Evolutionary conservation across 2,329 filamentous ascomycete genomes (phyloP), one percentile per base, ranked within the genome.

Genomic region (Pyrenochaeta sp.): DNA sequence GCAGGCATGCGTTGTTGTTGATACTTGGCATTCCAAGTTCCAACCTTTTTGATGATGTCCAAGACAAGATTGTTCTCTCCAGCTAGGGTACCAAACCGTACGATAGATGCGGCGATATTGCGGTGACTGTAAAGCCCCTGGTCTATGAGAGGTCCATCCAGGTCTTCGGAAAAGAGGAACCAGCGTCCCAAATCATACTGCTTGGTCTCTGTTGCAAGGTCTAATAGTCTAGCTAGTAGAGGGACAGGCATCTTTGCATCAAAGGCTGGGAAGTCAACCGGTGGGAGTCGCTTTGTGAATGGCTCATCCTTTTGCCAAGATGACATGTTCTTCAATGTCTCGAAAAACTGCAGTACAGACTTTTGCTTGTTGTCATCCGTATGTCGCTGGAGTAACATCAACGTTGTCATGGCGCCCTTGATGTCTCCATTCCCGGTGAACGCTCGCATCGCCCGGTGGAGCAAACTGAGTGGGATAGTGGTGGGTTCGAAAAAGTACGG

Each of bases 91-190:
- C 83, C 84, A 60, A 84, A 86, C 15, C 81, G 79, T 30, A 86
- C 75, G 23, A 87, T 72, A 0, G 83, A 79, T 11, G 84, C 79
- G 2, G 81, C 77, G 20, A 87, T 72, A 42, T 73, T 72, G 27
- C 78, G 78, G 55, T 84, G 72, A 2, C 64, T 64, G 59, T 85
- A 86, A 21, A 78, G 58, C 17, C 66, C 63, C 11, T 66, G 60
- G 18, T 78, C 71, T 20, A 87, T 83, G 2, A 82, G 55, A n/a
- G 83, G 82, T 0, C 82, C 83, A 59, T 86, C 83, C 12, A 83
- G 58, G 57, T 84, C 83, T 9, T 78, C 63, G 0, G 79, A 80
- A 49, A 80, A 78, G 1, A 87, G 70, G 11, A 87, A 70, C 79
- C 81, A 85, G 29, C 79, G 75, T 3, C 81, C 84, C 47, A 87